Evolutionary conservation across 441 rosid genomes (phyloP), one percentile per base, ranked within the genome.

Genomic region (Adansonia grandidieri): DNA sequence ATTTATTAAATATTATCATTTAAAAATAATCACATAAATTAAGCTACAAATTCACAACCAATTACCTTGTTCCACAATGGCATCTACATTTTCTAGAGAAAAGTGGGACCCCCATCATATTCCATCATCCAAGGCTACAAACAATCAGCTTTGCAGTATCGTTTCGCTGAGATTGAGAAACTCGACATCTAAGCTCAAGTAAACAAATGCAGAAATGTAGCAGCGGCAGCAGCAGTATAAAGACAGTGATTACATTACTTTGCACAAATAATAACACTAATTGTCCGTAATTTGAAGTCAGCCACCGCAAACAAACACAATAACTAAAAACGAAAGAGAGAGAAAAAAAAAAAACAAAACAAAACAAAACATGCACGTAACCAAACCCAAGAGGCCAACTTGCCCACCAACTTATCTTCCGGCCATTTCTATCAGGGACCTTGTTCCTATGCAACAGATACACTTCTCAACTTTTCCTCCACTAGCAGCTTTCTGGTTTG

Each of bases 401-500:
- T 84, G n/a, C n/a, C n/a, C n/a, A 51, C 77, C 67, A 64, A 58
- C 78, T 71, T 81, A 64, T 54, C 78, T 71, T 81, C 15, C 40
- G 88, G 79, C 75, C 81, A 74, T 61, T 80, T 80, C 73, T 75
- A 51, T 71, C 71, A 24, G 68, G 80, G 84, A 70, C 79, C 79
- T 76, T 78, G 80, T 81, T 37, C 6, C 83, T 84, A 79, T n/a
- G 80, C 86, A 83, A 79, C 78, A 77, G 56, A 76, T 51, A 73
- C 81, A 83, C 77, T 78, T 74, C 82, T 70, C 85, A 44, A 40
- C 70, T 72, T 44, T 44, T 54, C 80, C 84, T 78, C 85, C 57
- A 80, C 85, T 80, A 82, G 76, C 82, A 68, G 81, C 82, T 66
- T 79, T 75, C 81, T 79, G 79, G 76, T 45, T 75, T 81, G 83